Percentiles rank a stretch among this genome's conserved stretches.
phyloP scores from a whole-genome alignment of 495 filamentous ascomycete genomes.

The Podospora fimiseda region DNA sequence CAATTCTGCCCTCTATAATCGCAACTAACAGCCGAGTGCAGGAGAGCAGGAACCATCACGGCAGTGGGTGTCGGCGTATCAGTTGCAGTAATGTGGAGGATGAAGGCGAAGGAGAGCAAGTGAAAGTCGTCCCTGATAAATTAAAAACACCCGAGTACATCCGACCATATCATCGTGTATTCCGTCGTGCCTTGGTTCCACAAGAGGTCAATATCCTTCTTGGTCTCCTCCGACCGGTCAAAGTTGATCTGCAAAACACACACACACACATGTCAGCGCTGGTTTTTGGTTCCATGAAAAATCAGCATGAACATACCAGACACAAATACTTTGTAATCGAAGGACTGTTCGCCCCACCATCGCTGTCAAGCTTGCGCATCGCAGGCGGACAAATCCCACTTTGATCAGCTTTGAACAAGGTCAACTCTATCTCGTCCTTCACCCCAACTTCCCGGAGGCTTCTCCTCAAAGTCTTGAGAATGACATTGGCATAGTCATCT shows the following conservation, averaged over 20 bases:
- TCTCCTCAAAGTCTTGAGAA: no score
- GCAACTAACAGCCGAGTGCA: not conserved
- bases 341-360: not conserved
- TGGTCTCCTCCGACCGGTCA: no score
- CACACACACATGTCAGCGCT: no score
- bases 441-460: no score
- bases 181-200: not conserved
- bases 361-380: not conserved
- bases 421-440: not conserved
- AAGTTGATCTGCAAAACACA: no score
- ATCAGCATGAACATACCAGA: not conserved
- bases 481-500: no score
- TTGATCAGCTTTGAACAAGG: not conserved
- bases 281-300: no score
- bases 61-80: not conserved
- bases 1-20: not conserved
- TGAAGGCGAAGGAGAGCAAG: not conserved
- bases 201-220: no score
- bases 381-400: not conserved
- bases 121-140: not conserved
- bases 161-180: not conserved
- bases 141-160: conserved; percentile 6
- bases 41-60: conserved; percentile 9
- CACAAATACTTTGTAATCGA: not conserved
- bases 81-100: not conserved